Evolutionary conservation across 1,139 yeast species (phyloP), one percentile per base, ranked within the genome.

Genomic region (Tardiomyces depauwii): DNA sequence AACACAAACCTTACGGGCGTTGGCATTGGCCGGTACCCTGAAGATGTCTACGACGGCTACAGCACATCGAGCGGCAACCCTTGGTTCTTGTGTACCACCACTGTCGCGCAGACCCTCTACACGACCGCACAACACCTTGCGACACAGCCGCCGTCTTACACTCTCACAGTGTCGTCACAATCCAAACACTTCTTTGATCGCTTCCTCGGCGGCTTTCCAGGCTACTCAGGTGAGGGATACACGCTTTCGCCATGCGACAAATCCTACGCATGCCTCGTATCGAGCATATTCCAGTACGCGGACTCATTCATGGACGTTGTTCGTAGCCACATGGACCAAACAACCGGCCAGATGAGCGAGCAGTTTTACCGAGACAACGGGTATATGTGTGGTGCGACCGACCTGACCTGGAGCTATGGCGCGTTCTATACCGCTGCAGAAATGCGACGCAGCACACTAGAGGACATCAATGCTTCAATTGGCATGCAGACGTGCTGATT

Each of bases 331-430:
- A 28, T 11, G 14, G 14, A 28, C 32, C 80, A 79, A 25, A 85
- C 80, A 55, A 64, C 66, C 32, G 72, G 76, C n/a, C 95, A 95
- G 5, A 78, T 89, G 78, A 80, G 89, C 56, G 98, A 89, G 63
- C 96, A 89, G 59, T 85, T 86, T 62, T 86, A 84, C 66, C 78
- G 77, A 57, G 74, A 79, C 56, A 77, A 74, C 41, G 98, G 98
- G 0, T 86, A 63, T 60, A 80, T 87, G 83, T 83, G 80, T 63
- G 98, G 98, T 2, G 97, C 97, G 0, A 66, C 68, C 47, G 77
- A 85, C 55, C 74, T 89, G 57, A 88, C 96, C 6, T 89, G 98
- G 98, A 83, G 95, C 53, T 86, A 86, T 62, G 79, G 89, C 40
- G 76, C 95, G 2, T 77, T 84, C 46, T 82, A 84, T 80, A 74